Evolutionary conservation across 495 filamentous ascomycete genomes (phyloP).

Genomic region (Xylaria longipes): DNA sequence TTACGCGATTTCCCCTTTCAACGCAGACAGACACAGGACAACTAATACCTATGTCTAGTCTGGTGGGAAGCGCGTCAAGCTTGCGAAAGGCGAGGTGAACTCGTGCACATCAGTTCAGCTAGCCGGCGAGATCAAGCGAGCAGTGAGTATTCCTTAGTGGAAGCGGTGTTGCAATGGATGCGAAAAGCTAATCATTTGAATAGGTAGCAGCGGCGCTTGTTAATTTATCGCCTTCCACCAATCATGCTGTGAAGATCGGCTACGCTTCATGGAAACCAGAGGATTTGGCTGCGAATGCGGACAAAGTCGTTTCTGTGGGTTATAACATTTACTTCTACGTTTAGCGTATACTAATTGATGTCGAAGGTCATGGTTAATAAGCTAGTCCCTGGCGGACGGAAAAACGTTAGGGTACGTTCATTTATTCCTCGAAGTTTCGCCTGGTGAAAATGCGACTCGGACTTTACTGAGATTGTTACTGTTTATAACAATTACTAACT

Average conservation of each 20-base stretch:
- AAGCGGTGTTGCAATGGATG: background rate
- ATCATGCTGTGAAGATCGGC: constrained; percentile 73
- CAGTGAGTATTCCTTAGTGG: constrained; percentile 19
- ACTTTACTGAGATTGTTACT: background rate
- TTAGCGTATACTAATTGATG: constrained; percentile 62
- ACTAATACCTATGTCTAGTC: constrained; percentile 18
- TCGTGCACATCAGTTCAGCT: constrained; percentile 34
- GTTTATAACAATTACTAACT: constrained; percentile 7
- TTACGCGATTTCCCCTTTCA: background rate
- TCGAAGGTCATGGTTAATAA: constrained; percentile 72
- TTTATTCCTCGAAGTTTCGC: background rate
- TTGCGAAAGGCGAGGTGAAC: constrained; percentile 52
- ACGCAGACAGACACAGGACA: background rate
- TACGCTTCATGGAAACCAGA: constrained; percentile 74
- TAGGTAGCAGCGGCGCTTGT: constrained; percentile 69
- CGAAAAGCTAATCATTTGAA: constrained; percentile 49
- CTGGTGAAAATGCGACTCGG: background rate
- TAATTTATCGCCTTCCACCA: constrained; percentile 70
- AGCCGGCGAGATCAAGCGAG: constrained; percentile 42
- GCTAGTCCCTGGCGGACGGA: constrained; percentile 83
- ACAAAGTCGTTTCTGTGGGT: constrained; percentile 23
- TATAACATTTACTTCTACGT: background rate
- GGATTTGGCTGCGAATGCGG: constrained; percentile 73
- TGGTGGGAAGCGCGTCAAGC: constrained; percentile 69
- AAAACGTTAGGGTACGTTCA: constrained; percentile 64